Conservation (phyloP, 2,329 filamentous ascomycete species). For the Ophiostoma quercus region DNA sequence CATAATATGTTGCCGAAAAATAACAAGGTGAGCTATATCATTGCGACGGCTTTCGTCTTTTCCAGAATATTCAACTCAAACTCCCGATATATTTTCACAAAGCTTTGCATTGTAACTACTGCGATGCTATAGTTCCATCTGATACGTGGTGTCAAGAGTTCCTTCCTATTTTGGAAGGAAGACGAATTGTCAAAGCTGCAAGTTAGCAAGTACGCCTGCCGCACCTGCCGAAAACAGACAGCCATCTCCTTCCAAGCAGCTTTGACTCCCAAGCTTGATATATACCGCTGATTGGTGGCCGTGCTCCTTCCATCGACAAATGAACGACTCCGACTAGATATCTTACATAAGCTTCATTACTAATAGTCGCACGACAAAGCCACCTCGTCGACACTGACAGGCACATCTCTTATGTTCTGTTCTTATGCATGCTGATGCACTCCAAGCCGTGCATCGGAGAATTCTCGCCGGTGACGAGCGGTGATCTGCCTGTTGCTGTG, state of each 20-base stretch:
- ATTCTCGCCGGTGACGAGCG: background rate
- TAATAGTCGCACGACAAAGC: background rate
- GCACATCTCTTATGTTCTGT: background rate
- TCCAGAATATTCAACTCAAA: too few species aligned
- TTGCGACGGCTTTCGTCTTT: background rate
- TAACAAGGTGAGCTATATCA: background rate
- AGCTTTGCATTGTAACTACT: background rate
- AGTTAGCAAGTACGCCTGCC: background rate
- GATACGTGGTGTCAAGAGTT: background rate
- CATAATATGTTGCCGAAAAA: background rate
- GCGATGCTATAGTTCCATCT: background rate
- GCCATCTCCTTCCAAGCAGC: background rate
- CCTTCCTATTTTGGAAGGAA: background rate
- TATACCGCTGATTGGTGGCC: background rate
- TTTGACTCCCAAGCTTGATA: background rate
- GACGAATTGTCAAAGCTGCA: background rate
- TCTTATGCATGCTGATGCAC: background rate
- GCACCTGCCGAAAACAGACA: constrained; percentile 8
- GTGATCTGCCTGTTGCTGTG: background rate
- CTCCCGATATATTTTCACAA: background rate
- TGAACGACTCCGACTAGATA: background rate
- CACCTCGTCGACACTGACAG: background rate
- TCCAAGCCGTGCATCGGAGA: constrained; percentile 6
- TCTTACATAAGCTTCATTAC: background rate
- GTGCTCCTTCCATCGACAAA: background rate